Evolutionary conservation across 108 stramenopile species (phyloP).

Genomic region (Nitzschia sp.): DNA sequence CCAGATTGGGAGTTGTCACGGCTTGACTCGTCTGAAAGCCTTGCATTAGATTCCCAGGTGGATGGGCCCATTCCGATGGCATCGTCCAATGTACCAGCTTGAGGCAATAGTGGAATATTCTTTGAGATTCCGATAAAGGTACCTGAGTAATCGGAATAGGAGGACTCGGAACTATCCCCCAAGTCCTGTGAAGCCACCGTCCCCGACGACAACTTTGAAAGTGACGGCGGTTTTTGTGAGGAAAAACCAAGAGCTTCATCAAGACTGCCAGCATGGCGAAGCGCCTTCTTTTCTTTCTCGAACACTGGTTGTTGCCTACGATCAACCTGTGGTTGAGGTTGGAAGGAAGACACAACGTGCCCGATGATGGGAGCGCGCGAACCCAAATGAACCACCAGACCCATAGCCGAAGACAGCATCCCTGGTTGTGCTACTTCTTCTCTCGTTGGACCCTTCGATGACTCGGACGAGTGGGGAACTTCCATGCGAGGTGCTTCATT

Average conservation of each 20-base stretch:
- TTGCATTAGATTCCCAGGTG: too few relatives aligned
- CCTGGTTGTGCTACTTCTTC: background rate
- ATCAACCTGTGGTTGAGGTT: background rate
- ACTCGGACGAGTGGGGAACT: too few relatives aligned
- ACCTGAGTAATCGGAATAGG: too few relatives aligned
- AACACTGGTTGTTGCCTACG: background rate
- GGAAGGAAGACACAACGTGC: background rate
- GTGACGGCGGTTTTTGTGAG: background rate
- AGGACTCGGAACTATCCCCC: background rate
- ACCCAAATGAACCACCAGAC: background rate
- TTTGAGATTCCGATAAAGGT: too few relatives aligned
- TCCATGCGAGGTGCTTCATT: background rate
- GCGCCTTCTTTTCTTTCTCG: background rate
- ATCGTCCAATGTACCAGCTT: background rate
- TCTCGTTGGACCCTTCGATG: background rate
- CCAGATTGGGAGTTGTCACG: too few relatives aligned
- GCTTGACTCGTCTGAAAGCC: too few relatives aligned
- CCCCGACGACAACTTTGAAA: too few relatives aligned
- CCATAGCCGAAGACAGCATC: background rate
- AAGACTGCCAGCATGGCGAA: background rate
- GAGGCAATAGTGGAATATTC: background rate
- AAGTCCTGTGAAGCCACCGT: background rate
- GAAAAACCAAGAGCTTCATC: constrained; percentile 2
- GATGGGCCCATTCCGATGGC: background rate
- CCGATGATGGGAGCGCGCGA: background rate